Evolutionary conservation across 208 protist species (phyloP).

Genomic region (Angomonas ambiguus): DNA sequence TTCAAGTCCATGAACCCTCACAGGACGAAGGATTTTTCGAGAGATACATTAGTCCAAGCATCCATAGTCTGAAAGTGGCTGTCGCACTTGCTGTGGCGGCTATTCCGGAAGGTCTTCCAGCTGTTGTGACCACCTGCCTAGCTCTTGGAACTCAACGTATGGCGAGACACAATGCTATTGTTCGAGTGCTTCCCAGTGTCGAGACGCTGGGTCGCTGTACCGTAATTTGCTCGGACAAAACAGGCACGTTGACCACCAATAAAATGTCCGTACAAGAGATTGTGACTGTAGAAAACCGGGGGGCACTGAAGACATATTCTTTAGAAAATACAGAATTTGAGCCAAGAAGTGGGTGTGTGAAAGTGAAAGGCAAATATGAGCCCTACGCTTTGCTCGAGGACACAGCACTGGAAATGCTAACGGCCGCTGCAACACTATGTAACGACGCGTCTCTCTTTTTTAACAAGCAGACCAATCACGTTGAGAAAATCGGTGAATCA

Average conservation of each 20-base stretch:
- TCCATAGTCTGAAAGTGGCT: constrained; percentile 95
- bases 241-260: constrained; percentile 98
- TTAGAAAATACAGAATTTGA: constrained; percentile 1
- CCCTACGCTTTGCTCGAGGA: constrained; percentile 23
- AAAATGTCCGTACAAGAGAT: constrained; percentile 93
- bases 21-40: constrained; percentile 45
- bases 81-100: constrained; percentile 97
- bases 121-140: constrained; percentile 95
- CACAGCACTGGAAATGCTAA: constrained; percentile 50
- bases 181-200: constrained; percentile 94
- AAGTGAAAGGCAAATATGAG: constrained; percentile 5
- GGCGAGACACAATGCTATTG: constrained; percentile 94
- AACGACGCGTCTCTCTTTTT: constrained; percentile 73
- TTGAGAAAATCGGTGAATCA: constrained; percentile 81
- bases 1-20: constrained; percentile 70
- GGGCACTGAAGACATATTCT: background rate
- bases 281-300: constrained; percentile 25
- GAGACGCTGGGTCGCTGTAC: constrained; percentile 97
- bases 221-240: constrained; percentile 99
- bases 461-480: constrained; percentile 22
- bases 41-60: constrained; percentile 48
- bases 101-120: constrained; percentile 98
- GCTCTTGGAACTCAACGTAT: constrained; percentile 95
- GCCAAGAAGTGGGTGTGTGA: background rate
- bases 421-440: constrained; percentile 61